phyloP scores from a whole-genome alignment of 2,329 filamentous ascomycete genomes.

The Ophiostoma quercus region DNA sequence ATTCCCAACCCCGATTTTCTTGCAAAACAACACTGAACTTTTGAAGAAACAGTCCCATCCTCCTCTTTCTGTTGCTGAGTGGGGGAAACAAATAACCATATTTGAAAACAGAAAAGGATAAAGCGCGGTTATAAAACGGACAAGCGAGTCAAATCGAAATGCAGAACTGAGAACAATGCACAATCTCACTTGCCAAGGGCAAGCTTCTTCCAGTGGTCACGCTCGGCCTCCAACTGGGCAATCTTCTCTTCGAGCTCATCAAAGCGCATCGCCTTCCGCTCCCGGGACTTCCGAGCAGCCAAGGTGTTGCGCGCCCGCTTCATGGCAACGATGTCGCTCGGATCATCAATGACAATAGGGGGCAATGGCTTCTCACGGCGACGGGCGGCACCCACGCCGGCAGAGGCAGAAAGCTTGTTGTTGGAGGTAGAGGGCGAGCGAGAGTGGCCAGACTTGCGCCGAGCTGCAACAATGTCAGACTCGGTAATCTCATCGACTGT shows the following conservation, averaged over 20 bases:
- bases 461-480: conserved; percentile 24
- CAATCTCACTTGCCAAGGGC: conserved; percentile 39
- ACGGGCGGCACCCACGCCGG: conserved; percentile 62
- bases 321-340: conserved; percentile 68
- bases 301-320: conserved; percentile 93
- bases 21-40: conserved; percentile 18
- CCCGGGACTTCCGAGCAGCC: conserved; percentile 87
- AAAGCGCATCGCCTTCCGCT: conserved; percentile 73
- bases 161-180: conserved; percentile 25
- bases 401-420: conserved; percentile 63
- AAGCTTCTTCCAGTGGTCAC: conserved; percentile 60
- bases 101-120: conserved; percentile 3
- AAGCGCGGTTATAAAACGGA: background rate
- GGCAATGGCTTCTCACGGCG: conserved; percentile 77
- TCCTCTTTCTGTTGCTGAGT: conserved; percentile 16
- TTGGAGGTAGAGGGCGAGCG: conserved; percentile 36
- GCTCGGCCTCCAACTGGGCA: conserved; percentile 59
- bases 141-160: conserved; percentile 15
- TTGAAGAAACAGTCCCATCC: conserved; percentile 16
- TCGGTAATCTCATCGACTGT: conserved; percentile 48
- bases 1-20: conserved; percentile 14
- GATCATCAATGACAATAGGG: conserved; percentile 70
- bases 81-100: conserved; percentile 7
- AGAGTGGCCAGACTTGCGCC: conserved; percentile 47
- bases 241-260: conserved; percentile 71